Evolutionary conservation across 768 basidiomycete species (phyloP).

Genomic region (Tulasnella sp.): DNA sequence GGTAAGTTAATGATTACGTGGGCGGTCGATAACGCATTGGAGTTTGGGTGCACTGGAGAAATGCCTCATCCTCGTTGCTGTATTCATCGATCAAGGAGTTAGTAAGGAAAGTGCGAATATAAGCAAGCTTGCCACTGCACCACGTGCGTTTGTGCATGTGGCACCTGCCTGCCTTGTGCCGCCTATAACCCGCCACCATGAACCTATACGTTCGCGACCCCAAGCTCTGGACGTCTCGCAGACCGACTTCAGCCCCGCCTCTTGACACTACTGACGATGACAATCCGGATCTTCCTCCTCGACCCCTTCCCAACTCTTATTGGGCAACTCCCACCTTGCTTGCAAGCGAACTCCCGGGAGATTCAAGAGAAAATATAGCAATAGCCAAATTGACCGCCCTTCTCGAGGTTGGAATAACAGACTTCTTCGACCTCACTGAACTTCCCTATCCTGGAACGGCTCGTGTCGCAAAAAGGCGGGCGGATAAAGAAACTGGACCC

Average conservation of each 20-base stretch:
- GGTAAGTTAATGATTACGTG: no score
- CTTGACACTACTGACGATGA: constrained; percentile 17
- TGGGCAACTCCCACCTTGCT: constrained; percentile 22
- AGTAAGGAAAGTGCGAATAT: neutral
- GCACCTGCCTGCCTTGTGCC: neutral
- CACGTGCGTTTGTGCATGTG: neutral
- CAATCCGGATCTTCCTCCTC: constrained; percentile 8
- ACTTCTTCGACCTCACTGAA: constrained; percentile 23
- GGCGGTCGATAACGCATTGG: neutral
- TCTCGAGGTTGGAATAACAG: constrained; percentile 6
- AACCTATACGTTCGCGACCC: neutral
- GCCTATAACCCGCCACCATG: neutral
- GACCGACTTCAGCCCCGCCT: neutral
- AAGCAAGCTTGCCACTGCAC: neutral
- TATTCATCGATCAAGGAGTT: neutral
- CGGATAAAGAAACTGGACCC: neutral
- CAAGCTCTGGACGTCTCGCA: constrained; percentile 6
- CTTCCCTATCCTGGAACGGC: neutral
- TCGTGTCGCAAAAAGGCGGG: neutral
- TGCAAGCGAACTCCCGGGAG: constrained; percentile 12
- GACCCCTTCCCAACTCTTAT: constrained; percentile 17
- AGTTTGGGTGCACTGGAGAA: neutral
- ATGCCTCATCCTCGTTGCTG: neutral
- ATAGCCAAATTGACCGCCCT: neutral
- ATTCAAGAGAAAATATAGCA: neutral